Evolutionary conservation across 2,329 filamentous ascomycete species (phyloP).

Genomic region (Paraconiothyrium brasiliense): DNA sequence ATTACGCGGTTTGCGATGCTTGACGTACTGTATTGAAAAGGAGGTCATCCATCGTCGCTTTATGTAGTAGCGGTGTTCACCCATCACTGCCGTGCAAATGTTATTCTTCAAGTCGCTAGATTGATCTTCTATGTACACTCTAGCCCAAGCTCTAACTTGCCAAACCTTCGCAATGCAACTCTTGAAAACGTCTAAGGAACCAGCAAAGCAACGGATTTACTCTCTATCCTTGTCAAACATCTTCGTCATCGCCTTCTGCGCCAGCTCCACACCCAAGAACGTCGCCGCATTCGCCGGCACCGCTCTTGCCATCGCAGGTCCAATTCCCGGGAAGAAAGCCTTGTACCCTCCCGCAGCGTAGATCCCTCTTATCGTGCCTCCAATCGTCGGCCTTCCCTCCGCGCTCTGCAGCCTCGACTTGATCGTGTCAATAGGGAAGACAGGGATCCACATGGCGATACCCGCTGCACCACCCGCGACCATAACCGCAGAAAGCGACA

Average conservation of each 20-base stretch:
- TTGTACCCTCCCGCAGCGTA: conserved; percentile 83
- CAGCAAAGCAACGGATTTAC: conserved; percentile 21
- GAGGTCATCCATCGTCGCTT: too few relatives aligned
- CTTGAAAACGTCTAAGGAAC: not conserved
- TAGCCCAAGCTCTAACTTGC: not conserved
- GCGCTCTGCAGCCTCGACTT: conserved; percentile 94
- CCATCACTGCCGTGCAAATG: not conserved
- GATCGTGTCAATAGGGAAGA: conserved; percentile 97
- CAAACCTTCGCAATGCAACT: not conserved
- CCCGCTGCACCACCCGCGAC: conserved; percentile 89
- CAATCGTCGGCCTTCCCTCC: conserved; percentile 82
- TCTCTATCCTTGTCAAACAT: conserved; percentile 63
- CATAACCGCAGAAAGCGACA: conserved; percentile 84
- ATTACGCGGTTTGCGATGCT: too few relatives aligned
- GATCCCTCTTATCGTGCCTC: conserved; percentile 81
- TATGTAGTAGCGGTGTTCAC: too few relatives aligned
- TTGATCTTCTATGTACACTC: conserved; percentile 3
- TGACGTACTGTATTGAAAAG: too few relatives aligned
- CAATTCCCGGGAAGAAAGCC: conserved; percentile 97
- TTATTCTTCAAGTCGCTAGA: not conserved
- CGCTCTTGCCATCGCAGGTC: conserved; percentile 88
- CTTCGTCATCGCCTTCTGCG: conserved; percentile 84
- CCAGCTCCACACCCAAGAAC: conserved; percentile 85
- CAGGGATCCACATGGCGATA: conserved; percentile 98
- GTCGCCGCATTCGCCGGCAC: conserved; percentile 97